Conservation (phyloP, 495 filamentous ascomycete genomes). For the Pseudomonodictys pantanalensis region DNA sequence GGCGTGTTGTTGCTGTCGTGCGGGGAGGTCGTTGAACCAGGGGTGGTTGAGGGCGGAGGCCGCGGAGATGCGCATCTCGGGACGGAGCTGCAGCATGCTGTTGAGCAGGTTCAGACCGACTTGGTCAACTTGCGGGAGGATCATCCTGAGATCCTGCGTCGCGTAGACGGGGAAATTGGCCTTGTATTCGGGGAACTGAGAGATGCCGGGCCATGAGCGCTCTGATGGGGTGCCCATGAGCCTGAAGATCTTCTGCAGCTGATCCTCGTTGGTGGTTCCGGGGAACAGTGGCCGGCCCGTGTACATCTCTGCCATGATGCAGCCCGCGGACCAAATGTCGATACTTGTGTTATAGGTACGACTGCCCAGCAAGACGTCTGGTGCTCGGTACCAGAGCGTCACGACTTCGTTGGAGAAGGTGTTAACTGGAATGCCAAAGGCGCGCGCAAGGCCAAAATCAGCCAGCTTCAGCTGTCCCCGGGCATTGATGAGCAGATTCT, state of each 20-base stretch:
- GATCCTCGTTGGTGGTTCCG: conserved; percentile 78
- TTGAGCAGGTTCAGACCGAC: conserved; percentile 80
- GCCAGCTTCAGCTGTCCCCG: conserved; percentile 94
- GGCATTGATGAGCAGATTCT: conserved; percentile 94
- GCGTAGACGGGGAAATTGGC: conserved; percentile 87
- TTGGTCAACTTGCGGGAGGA: conserved; percentile 86
- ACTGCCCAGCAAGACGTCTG: conserved; percentile 88
- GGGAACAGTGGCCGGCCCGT: conserved; percentile 77
- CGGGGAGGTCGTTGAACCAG: conserved; percentile 75
- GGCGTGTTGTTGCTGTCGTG: conserved; percentile 45
- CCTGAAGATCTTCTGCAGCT: conserved; percentile 78
- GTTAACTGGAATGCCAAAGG: conserved; percentile 82
- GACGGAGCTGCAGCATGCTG: conserved; percentile 87
- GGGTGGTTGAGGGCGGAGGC: conserved; percentile 79
- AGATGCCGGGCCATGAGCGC: conserved; percentile 93
- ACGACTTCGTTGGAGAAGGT: conserved; percentile 93
- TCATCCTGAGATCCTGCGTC: conserved; percentile 82
- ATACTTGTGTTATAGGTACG: conserved; percentile 86
- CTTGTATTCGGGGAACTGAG: conserved; percentile 88
- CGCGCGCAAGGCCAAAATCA: conserved; percentile 92
- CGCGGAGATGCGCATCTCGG: conserved; percentile 86
- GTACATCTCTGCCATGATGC: conserved; percentile 91
- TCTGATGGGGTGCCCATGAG: conserved; percentile 89
- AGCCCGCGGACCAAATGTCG: conserved; percentile 91
- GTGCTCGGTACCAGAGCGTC: conserved; percentile 84